Conservation (phyloP, 257 asterid genomes). For the Scutellaria minor region DNA sequence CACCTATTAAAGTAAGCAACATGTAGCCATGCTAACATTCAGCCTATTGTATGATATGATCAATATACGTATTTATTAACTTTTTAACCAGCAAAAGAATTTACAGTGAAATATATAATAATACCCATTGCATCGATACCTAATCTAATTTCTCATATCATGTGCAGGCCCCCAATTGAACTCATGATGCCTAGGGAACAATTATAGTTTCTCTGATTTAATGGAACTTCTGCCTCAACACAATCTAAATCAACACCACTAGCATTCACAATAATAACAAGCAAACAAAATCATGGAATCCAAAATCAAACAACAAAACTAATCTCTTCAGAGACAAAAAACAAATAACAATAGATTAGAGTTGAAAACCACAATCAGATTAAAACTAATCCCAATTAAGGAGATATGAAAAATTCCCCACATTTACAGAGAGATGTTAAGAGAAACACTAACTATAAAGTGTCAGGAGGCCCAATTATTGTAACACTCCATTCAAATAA, state of each 20-base stretch:
- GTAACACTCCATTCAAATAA: conserved; percentile 98
- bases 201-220: not conserved
- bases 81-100: not conserved
- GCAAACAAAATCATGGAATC: not conserved
- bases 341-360: conserved; percentile 19
- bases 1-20: not conserved
- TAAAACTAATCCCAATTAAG: conserved; percentile 17
- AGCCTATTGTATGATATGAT: not conserved
- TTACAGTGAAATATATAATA: not conserved
- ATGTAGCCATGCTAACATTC: not conserved
- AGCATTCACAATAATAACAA: conserved; percentile 7
- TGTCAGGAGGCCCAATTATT: conserved; percentile 95
- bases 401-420: not conserved
- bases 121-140: conserved; percentile 5
- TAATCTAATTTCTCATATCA: not conserved
- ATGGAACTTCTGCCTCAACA: not conserved
- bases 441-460: conserved; percentile 72
- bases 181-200: not conserved
- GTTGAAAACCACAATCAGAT: not conserved
- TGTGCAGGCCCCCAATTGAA: not conserved
- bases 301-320: conserved; percentile 1
- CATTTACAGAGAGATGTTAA: not conserved
- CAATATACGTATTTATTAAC: not conserved
- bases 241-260: conserved; percentile 21
- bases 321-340: not conserved